phyloP scores from a whole-genome alignment of 371 early-diverging fungal species.

The Furculomyces boomerangus region DNA sequence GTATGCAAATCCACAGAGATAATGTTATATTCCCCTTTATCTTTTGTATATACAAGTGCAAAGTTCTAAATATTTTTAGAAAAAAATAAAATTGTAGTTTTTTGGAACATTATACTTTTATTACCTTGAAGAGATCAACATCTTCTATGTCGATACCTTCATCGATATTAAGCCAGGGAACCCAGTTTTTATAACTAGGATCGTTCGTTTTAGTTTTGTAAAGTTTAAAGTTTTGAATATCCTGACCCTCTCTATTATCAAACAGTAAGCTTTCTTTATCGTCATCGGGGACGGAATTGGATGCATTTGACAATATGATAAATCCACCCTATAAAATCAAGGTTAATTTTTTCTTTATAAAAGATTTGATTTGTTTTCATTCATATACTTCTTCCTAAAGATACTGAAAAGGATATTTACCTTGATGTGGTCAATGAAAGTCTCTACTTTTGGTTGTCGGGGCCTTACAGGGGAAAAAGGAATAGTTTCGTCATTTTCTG shows the following conservation, averaged over 20 bases:
- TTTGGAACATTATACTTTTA: neutral
- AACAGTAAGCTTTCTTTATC: too few species aligned
- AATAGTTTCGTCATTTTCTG: neutral
- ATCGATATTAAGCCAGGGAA: conserved; percentile 35
- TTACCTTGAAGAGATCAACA: conserved; percentile 57
- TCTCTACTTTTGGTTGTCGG: conserved; percentile 40
- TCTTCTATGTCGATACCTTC: conserved; percentile 57
- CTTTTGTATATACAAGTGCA: conserved; percentile 38
- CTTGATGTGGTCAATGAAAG: conserved; percentile 64
- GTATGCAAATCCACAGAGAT: conserved; percentile 11
- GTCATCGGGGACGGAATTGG: too few species aligned
- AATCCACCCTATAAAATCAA: conserved; percentile 28
- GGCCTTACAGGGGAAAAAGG: conserved; percentile 27
- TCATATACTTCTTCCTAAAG: neutral
- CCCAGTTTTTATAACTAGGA: conserved; percentile 31
- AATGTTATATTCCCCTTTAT: conserved; percentile 38
- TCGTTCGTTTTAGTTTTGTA: conserved; percentile 8
- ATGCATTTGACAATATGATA: conserved; percentile 49
- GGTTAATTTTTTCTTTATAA: neutral
- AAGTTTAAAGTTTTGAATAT: conserved; percentile 1
- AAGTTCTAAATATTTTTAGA: conserved; percentile 20
- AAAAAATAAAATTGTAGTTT: neutral
- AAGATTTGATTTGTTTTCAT: neutral
- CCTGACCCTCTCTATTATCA: neutral
- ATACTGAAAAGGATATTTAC: conserved; percentile 19